A percentile compares a stretch with the other conserved stretches of the same genome.
Conservation (phyloP, 1,284 basidiomycete genomes). For the Boletellus sp. region DNA sequence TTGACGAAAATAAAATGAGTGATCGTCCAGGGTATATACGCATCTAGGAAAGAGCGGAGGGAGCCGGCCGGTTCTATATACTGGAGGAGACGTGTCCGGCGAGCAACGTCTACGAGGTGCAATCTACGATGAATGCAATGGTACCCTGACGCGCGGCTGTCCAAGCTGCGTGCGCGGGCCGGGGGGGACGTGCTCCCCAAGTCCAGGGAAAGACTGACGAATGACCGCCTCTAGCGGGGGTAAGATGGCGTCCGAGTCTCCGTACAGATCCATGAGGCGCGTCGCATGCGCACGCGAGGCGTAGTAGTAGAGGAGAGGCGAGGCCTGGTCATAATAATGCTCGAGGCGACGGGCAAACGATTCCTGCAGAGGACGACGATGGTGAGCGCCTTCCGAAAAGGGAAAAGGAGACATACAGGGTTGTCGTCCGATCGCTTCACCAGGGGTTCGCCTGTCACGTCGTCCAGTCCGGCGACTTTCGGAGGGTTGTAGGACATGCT, state of each 20-base stretch:
- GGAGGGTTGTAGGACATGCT: slow-evolving; percentile 90
- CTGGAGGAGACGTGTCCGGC: not conserved
- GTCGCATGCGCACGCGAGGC: slow-evolving; percentile 33
- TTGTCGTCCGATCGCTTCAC: slow-evolving; percentile 90
- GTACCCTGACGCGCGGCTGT: slow-evolving; percentile 17
- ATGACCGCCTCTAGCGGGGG: slow-evolving; percentile 21
- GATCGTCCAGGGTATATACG: slow-evolving; percentile 1
- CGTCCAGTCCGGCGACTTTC: slow-evolving; percentile 80
- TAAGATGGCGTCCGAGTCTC: slow-evolving; percentile 27
- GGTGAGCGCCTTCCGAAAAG: slow-evolving; percentile 2
- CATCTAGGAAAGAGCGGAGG: slow-evolving; percentile 11
- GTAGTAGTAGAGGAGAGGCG: slow-evolving; percentile 83
- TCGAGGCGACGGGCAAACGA: slow-evolving; percentile 79
- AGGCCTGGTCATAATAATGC: slow-evolving; percentile 82
- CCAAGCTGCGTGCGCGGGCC: slow-evolving; percentile 16
- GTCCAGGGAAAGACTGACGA: slow-evolving; percentile 13
- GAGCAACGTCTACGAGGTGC: slow-evolving; percentile 14
- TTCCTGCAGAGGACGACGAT: slow-evolving; percentile 52
- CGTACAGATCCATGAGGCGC: slow-evolving; percentile 23
- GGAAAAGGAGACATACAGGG: slow-evolving; percentile 42
- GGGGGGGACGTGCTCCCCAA: slow-evolving; percentile 12
- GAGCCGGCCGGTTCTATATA: not conserved
- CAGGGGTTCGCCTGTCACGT: slow-evolving; percentile 90
- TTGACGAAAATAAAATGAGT: slow-evolving; percentile 17
- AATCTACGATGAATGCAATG: slow-evolving; percentile 11